Percentiles rank a stretch among this genome's conserved stretches.
These are phyloP conservation scores for Rhizophora mangle DNA, from an alignment of 345 rosid genomes.

Conservation along the genomic window DNA sequence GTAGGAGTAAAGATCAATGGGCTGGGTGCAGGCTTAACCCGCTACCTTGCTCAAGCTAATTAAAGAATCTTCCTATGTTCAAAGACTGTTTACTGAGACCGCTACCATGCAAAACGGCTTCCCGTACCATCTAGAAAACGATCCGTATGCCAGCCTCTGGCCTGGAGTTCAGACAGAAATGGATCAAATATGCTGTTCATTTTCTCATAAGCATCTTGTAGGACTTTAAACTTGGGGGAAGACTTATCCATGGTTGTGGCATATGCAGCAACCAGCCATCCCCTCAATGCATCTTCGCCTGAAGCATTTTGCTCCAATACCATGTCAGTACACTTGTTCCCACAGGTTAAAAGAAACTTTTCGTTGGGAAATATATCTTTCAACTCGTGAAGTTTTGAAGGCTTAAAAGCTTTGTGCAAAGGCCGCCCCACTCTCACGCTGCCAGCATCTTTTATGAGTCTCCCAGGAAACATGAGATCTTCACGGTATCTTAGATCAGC, in stretches of 20 bases:
- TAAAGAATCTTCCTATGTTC: slow-evolving; percentile 2
- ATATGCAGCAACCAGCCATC: slow-evolving; percentile 91
- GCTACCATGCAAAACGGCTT: slow-evolving; percentile 65
- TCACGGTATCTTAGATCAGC: slow-evolving; percentile 74
- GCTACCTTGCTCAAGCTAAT: slow-evolving; percentile 7
- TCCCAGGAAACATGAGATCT: slow-evolving; percentile 72
- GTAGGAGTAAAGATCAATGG: neutral
- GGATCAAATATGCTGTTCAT: slow-evolving; percentile 53
- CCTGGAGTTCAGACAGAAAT: slow-evolving; percentile 58
- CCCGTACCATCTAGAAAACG: slow-evolving; percentile 83
- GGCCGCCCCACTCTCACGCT: slow-evolving; percentile 76
- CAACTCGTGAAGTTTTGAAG: slow-evolving; percentile 55
- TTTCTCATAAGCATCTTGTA: slow-evolving; percentile 63
- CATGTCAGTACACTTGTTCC: slow-evolving; percentile 64
- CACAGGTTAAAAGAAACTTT: slow-evolving; percentile 58
- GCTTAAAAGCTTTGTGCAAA: slow-evolving; percentile 59
- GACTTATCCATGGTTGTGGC: slow-evolving; percentile 43
- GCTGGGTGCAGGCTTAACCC: neutral
- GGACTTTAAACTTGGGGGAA: slow-evolving; percentile 27
- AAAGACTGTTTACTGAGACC: neutral
- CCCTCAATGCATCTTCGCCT: slow-evolving; percentile 90
- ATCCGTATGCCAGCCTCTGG: slow-evolving; percentile 92
- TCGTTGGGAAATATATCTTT: slow-evolving; percentile 65
- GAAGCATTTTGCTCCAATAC: slow-evolving; percentile 71
- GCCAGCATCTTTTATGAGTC: slow-evolving; percentile 78